Evolutionary conservation across 1,284 basidiomycete species (phyloP), one percentile per base, ranked within the genome.

Genomic region (Leccinum huronense): DNA sequence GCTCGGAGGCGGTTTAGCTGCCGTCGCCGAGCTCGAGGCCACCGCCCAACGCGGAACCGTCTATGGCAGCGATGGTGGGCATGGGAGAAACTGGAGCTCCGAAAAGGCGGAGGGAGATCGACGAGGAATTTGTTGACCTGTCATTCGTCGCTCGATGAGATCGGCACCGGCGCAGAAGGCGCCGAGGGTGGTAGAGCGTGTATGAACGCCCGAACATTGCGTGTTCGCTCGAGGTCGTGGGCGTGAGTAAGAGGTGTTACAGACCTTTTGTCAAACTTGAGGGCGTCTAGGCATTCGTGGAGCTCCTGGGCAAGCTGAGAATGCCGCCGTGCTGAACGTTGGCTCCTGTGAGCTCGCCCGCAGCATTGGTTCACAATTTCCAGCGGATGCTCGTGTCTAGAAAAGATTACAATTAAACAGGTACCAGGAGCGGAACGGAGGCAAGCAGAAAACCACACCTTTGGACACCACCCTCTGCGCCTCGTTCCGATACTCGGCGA

Each of bases 131-230:
- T 84, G 68, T 86, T 80, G 40, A 97, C 91, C 71, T 95, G 86
- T 97, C 1, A 84, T 83, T 45, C 88, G 87, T 64, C 95, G 84
- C 76, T 98, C 95, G 63, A 84, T 83, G 58, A 98, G 86, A 77
- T 98, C 95, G 10, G 95, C 95, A 6, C 96, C 95, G 19, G 95
- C 91, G 75, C 95, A 98, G 79, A 97, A 97, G 3, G 91, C 84
- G n/a, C 87, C 87, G 11, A 82, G 71, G 0, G 85, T 84, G 0
- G 89, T 84, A 2, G 94, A 94, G 62, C 89, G 86, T 16, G 97
- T 73, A 97, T 87, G 66, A 97, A 82, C 0, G 91, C 85, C 63
- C 94, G 89, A 33, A 90, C 81, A 61, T 90, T 91, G 63, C 59
- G 66, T 31, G n/a, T 60, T 58, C 19, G 53, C 19, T n/a, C 4